Base-by-base conservation (phyloP, 2,329 filamentous ascomycete species). In the Sporothrix euskadiensis region DNA sequence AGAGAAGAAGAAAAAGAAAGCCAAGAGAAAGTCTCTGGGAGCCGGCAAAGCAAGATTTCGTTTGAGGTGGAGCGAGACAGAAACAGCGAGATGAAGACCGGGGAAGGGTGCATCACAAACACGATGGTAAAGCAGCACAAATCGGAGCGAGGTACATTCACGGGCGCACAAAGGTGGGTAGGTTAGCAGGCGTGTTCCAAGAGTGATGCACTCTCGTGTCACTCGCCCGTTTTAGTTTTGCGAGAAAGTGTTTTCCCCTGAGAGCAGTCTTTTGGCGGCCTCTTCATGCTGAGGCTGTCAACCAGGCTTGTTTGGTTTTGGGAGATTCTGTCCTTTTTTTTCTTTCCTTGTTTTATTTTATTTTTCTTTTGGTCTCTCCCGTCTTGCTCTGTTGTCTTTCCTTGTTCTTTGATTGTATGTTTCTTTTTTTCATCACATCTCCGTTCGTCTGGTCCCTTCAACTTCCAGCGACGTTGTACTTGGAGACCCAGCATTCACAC, bases 61-160 rank as follows among this genome's bases (percentile, higher is more conserved):
- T 4, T 5, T 5, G n/a, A 4, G 12, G 22, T 16, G 14, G 4
- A 16, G 35, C 12, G 10, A 44, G 22, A 66, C 16, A 47, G 22
- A 47, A 26, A 63, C n/a, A 47, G 32, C 47, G 44, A 68, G 41
- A 52, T 12, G 65, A 68, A 22, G n/a, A 30, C 12, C 14, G 49
- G 19, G 52, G 10, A 52, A 32, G 16, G 30, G 12, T 14, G 44
- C 44, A n/a, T 30, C 44, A 68, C 63, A 52, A 52, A n/a, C 22
- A 32, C 14, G 41, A 35, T 68, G 44, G 44, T 14, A 49, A 49
- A 52, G 65, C 12, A 49, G 65, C 65, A 52, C 44, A 35, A 49
- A 35, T 52, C 65, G 65, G 65, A 68, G 65, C 65, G 30, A 52
- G 44, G 44, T 68, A 47, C 26, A 68, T 26, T 66, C 12, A 66